A percentile compares a stretch with the other conserved stretches of the same genome.
Evolutionary conservation across 306 rosid species (phyloP).

Genomic region (Acacia melanoxylon): DNA sequence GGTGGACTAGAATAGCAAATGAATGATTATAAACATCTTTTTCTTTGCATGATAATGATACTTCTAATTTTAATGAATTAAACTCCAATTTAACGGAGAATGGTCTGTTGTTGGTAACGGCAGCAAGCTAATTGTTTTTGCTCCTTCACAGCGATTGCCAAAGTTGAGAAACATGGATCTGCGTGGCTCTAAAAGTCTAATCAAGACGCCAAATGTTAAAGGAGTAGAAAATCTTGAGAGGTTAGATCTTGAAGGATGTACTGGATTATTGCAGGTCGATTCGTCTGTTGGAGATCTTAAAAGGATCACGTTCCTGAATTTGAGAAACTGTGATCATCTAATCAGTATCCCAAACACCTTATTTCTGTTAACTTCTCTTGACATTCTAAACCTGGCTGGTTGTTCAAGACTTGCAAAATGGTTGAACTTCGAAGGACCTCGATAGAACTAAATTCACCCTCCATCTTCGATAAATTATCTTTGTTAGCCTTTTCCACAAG

Average conservation of each 20-base stretch:
- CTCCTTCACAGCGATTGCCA: neutral
- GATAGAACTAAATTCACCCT: neutral
- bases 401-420: constrained; percentile 7
- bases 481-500: neutral
- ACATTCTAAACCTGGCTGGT: neutral
- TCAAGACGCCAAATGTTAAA: constrained; percentile 12
- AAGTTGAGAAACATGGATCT: constrained; percentile 10
- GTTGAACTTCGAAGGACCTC: constrained; percentile 1
- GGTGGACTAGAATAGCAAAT: neutral
- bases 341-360: neutral
- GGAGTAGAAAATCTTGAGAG: neutral
- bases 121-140: neutral
- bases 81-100: neutral
- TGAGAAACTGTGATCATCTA: neutral
- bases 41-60: neutral
- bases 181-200: neutral
- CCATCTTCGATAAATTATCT: neutral
- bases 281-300: constrained; percentile 22
- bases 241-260: constrained; percentile 30
- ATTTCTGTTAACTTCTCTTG: neutral
- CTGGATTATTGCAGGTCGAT: neutral
- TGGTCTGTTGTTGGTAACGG: neutral
- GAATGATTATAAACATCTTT: neutral
- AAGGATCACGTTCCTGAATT: neutral
- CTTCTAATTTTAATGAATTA: neutral